phyloP scores from a whole-genome alignment of 495 filamentous ascomycete species.

The Gamarada debralockiae region DNA sequence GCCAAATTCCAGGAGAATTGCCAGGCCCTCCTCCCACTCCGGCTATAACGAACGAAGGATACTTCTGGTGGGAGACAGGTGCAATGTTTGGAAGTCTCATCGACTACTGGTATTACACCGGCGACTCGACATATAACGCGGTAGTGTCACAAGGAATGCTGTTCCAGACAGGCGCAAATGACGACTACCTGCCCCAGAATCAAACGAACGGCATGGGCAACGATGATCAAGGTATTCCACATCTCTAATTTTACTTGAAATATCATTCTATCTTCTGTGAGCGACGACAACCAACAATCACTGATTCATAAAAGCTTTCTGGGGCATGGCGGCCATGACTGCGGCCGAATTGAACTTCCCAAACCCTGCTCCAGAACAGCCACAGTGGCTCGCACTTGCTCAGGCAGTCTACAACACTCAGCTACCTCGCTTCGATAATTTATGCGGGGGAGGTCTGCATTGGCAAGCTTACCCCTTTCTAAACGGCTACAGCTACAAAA shows the following conservation, averaged over 20 bases:
- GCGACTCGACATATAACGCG: slow-evolving; percentile 64
- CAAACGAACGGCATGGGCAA: slow-evolving; percentile 20
- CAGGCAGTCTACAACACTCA: slow-evolving; percentile 79
- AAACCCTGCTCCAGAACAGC: slow-evolving; percentile 43
- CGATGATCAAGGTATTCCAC: slow-evolving; percentile 57
- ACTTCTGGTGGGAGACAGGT: slow-evolving; percentile 71
- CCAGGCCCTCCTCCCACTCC: slow-evolving; percentile 24
- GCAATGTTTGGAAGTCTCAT: slow-evolving; percentile 68
- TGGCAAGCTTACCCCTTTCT: slow-evolving; percentile 50
- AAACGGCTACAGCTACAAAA: slow-evolving; percentile 75
- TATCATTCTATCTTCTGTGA: not conserved
- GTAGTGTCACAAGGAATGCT: slow-evolving; percentile 56
- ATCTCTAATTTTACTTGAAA: not conserved
- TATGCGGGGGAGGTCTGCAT: slow-evolving; percentile 66
- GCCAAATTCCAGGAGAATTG: slow-evolving; percentile 6
- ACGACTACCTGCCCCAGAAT: slow-evolving; percentile 63
- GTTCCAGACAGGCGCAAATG: slow-evolving; percentile 57
- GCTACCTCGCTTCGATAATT: slow-evolving; percentile 55
- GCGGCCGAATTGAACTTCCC: slow-evolving; percentile 61
- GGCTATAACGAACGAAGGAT: slow-evolving; percentile 16
- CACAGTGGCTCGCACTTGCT: slow-evolving; percentile 71
- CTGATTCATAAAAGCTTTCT: slow-evolving; percentile 58
- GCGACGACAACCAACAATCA: slow-evolving; percentile 60
- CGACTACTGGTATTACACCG: slow-evolving; percentile 73
- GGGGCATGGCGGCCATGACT: slow-evolving; percentile 62